Conservation (phyloP, 73 alveolate genomes). For the Stentor coeruleus region DNA sequence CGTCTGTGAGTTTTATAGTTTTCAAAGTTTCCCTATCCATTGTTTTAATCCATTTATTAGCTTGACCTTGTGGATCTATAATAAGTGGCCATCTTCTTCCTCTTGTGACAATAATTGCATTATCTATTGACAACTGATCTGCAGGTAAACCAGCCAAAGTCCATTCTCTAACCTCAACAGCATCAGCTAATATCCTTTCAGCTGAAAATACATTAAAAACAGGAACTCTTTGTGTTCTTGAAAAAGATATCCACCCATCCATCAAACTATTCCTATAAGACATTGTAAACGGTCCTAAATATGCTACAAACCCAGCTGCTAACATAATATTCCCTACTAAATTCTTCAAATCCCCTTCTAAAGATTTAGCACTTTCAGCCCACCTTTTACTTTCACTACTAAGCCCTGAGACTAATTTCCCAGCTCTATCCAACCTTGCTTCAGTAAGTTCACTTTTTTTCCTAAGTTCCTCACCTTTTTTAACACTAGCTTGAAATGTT, state of each 20-base stretch:
- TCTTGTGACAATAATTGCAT: constrained; percentile 93
- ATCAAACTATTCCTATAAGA: constrained; percentile 89
- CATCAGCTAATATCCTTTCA: constrained; percentile 90
- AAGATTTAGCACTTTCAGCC: constrained; percentile 65
- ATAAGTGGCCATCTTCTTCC: constrained; percentile 99
- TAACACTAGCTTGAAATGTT: constrained; percentile 75
- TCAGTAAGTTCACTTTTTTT: constrained; percentile 84
- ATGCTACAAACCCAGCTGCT: constrained; percentile 98
- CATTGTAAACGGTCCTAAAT: constrained; percentile 99
- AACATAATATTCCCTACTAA: constrained; percentile 97
- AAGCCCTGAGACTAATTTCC: constrained; percentile 92
- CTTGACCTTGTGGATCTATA: constrained; percentile 99
- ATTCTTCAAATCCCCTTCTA: constrained; percentile 89
- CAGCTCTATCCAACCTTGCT: constrained; percentile 92
- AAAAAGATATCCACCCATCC: constrained; percentile 64
- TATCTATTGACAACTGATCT: constrained; percentile 98
- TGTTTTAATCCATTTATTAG: constrained; percentile 99
- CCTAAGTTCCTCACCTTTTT: constrained; percentile 84
- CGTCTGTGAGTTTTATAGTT: constrained; percentile 90
- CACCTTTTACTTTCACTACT: constrained; percentile 95
- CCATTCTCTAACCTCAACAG: constrained; percentile 95
- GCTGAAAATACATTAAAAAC: constrained; percentile 71
- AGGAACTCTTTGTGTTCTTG: constrained; percentile 66
- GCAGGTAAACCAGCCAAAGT: constrained; percentile 78
- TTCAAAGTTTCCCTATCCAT: constrained; percentile 88